Evolutionary conservation across 2,329 filamentous ascomycete genomes (phyloP).

Genomic region (Talaromyces funiculosus): DNA sequence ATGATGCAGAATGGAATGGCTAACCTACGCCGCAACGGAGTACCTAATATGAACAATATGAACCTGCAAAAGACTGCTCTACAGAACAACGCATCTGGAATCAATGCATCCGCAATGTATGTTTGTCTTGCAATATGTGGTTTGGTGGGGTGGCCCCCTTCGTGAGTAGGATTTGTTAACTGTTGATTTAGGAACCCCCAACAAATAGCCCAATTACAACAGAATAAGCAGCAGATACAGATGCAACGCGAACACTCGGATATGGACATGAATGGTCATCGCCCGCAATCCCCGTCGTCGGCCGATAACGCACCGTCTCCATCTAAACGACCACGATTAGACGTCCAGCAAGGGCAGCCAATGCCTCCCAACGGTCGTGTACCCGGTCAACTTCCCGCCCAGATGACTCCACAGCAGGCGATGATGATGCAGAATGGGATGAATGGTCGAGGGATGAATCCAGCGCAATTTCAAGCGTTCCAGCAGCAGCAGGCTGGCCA

Average conservation of each 20-base stretch:
- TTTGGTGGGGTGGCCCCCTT: not conserved
- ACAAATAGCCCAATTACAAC: constrained; percentile 63
- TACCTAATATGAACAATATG: constrained; percentile 27
- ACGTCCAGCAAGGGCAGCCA: constrained; percentile 63
- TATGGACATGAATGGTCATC: constrained; percentile 76
- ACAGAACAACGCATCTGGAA: constrained; percentile 57
- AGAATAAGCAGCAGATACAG: constrained; percentile 48
- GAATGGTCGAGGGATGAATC: constrained; percentile 66
- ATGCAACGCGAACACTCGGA: constrained; percentile 86
- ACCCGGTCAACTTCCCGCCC: constrained; percentile 65
- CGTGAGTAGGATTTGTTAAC: not conserved
- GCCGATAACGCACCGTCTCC: constrained; percentile 87
- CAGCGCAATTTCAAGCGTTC: constrained; percentile 67
- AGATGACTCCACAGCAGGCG: constrained; percentile 52
- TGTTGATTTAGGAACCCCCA: constrained; percentile 50
- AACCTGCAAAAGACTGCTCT: constrained; percentile 66
- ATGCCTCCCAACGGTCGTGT: constrained; percentile 70
- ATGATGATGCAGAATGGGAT: constrained; percentile 60
- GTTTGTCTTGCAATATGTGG: constrained; percentile 15
- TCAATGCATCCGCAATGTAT: constrained; percentile 45
- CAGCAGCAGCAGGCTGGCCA: constrained; percentile 51
- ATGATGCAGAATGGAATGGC: constrained; percentile 52
- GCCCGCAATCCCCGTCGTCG: constrained; percentile 74
- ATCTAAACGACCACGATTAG: constrained; percentile 80
- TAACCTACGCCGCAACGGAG: constrained; percentile 53